Conservation (phyloP, 164 flowering plant species). For the Liriodendron chinense region DNA sequence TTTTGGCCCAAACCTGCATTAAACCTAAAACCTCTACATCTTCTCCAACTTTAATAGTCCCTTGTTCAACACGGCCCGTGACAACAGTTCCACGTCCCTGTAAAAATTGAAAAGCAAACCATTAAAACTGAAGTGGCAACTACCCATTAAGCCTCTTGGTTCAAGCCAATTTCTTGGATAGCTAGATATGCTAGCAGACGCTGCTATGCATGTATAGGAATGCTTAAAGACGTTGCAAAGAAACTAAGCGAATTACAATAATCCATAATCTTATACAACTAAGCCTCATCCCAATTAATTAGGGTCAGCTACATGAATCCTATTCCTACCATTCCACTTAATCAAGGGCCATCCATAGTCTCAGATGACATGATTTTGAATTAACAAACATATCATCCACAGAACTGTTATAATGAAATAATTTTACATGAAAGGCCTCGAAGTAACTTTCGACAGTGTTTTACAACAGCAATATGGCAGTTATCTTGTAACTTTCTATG, state of each 20-base stretch:
- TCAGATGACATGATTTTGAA: no score
- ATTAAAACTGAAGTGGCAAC: not conserved
- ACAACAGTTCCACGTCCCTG: constrained; percentile 99
- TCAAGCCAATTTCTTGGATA: not conserved
- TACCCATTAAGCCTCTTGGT: not conserved
- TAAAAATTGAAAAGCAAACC: constrained; percentile 4
- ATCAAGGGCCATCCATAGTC: no score
- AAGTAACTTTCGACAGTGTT: not conserved
- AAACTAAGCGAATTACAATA: not conserved
- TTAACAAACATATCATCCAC: no score
- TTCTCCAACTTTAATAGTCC: constrained; percentile 86
- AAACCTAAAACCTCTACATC: constrained; percentile 91
- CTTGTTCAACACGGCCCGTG: constrained; percentile 97
- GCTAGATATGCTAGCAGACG: not conserved
- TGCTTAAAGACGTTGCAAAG: not conserved
- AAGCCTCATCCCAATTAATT: no score
- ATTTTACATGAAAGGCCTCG: no score
- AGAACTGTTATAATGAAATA: no score
- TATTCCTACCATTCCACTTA: not conserved
- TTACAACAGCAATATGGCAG: not conserved
- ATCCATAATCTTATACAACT: no score
- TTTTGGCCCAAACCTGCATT: constrained; percentile 41
- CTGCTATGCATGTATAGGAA: not conserved
- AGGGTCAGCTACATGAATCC: no score
- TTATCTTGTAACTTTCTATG: not conserved